These are phyloP conservation scores for Daldinia vernicosa DNA, from an alignment of 495 filamentous ascomycete species.

Conservation along the genomic window DNA sequence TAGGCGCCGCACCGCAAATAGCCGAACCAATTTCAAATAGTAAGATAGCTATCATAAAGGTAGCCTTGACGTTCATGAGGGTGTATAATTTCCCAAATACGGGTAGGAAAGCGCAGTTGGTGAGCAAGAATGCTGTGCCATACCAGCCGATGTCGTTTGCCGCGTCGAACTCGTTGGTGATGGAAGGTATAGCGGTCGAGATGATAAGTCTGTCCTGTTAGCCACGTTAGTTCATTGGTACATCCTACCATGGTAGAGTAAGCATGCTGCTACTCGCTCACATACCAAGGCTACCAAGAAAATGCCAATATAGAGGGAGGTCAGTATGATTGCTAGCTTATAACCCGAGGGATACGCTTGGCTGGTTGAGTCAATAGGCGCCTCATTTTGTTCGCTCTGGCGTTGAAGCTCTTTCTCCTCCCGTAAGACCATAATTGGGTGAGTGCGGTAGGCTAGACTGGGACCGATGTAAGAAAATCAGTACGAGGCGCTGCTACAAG, in stretches of 20 bases:
- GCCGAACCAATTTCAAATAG: constrained; percentile 63
- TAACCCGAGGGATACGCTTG: background rate
- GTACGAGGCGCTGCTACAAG: background rate
- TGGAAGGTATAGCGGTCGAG: constrained; percentile 59
- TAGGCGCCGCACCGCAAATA: constrained; percentile 65
- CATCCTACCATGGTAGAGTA: background rate
- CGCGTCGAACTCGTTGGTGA: constrained; percentile 57
- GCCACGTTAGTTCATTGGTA: background rate
- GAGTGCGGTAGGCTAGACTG: background rate
- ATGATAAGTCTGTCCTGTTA: constrained; percentile 4
- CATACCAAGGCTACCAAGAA: background rate
- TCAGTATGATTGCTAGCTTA: background rate
- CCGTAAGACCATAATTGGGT: background rate
- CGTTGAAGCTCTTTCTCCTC: background rate
- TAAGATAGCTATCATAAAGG: constrained; percentile 52
- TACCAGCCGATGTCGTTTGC: constrained; percentile 65
- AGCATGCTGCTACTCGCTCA: background rate
- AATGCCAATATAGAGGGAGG: background rate
- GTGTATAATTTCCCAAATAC: constrained; percentile 60
- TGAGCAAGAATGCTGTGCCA: constrained; percentile 60
- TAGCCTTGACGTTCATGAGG: constrained; percentile 54
- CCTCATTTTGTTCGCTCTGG: background rate
- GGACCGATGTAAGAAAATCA: background rate
- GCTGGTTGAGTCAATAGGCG: background rate
- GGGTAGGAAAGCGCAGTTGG: constrained; percentile 57